Evolutionary conservation across 1,284 basidiomycete genomes (phyloP).

Genomic region (Porodaedalea pini): DNA sequence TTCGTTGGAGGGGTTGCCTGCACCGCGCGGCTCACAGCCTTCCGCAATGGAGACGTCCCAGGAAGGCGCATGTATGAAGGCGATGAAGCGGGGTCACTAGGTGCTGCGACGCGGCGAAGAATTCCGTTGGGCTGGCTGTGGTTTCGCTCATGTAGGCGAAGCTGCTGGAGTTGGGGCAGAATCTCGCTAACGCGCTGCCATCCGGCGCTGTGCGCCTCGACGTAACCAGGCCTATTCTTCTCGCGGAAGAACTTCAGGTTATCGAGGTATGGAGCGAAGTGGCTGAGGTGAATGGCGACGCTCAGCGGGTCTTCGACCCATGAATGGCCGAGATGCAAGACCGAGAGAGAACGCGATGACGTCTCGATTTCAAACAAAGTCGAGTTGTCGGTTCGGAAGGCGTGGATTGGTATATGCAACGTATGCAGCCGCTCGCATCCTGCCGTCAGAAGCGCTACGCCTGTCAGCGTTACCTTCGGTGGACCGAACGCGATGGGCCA

Average conservation of each 20-base stretch:
- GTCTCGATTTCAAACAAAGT: conserved; percentile 42
- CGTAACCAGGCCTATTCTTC: conserved; percentile 63
- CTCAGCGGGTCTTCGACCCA: conserved; percentile 64
- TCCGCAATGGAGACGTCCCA: conserved; percentile 46
- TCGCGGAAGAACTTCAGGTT: conserved; percentile 70
- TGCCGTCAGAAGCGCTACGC: conserved; percentile 53
- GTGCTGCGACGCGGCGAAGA: conserved; percentile 24
- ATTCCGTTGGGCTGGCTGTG: conserved; percentile 24
- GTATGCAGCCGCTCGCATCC: conserved; percentile 60
- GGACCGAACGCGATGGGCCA: conserved; percentile 51
- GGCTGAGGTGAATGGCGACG: conserved; percentile 65
- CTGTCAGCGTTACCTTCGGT: conserved; percentile 55
- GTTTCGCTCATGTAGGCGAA: conserved; percentile 55
- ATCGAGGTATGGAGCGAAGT: conserved; percentile 67
- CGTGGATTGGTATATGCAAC: conserved; percentile 61
- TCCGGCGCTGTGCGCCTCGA: conserved; percentile 49
- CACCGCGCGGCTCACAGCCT: conserved; percentile 42
- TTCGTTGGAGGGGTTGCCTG: conserved; percentile 45
- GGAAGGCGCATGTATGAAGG: conserved; percentile 47
- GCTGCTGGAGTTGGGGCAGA: conserved; percentile 62
- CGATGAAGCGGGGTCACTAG: conserved; percentile 24
- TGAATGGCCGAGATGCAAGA: conserved; percentile 70
- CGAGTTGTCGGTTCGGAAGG: conserved; percentile 41
- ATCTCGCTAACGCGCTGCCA: conserved; percentile 68
- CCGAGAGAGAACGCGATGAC: conserved; percentile 60